Conservation (phyloP, 257 asterid genomes). For the Petrea volubilis region DNA sequence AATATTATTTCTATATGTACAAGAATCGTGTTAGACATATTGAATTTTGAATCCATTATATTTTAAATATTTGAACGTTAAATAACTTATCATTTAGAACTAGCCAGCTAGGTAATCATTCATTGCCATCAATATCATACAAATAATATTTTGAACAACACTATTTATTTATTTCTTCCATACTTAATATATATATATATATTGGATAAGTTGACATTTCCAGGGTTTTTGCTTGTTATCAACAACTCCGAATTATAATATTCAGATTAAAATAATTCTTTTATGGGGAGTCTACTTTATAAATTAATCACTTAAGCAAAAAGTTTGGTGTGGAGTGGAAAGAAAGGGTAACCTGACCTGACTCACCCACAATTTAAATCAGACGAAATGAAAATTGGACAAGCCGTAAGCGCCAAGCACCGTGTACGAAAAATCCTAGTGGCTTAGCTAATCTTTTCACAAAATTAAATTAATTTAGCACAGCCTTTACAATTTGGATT, state of each 20-base stretch:
- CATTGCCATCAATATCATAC: no score
- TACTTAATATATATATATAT: no score
- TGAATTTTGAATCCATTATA: no score
- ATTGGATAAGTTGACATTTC: no score
- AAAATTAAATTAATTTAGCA: conserved; percentile 1
- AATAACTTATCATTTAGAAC: no score
- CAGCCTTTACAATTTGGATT: conserved; percentile 40
- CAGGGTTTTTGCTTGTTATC: no score
- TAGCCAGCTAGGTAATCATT: no score
- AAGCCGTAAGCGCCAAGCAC: conserved; percentile 23
- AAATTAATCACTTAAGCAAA: conserved; percentile 5
- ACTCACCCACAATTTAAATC: conserved; percentile 21
- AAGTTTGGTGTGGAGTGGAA: conserved; percentile 36
- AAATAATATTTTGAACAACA: no score
- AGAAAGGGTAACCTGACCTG: conserved; percentile 32
- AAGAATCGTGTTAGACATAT: no score
- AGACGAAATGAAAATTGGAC: neutral
- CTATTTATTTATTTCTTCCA: no score
- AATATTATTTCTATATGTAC: no score
- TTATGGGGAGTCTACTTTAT: neutral
- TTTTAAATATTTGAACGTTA: no score
- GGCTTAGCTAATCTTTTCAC: conserved; percentile 33
- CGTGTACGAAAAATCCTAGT: neutral
- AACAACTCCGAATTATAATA: neutral
- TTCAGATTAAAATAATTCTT: neutral